Conservation (phyloP, 306 rosid species). For the Pterocarpus santalinus region DNA sequence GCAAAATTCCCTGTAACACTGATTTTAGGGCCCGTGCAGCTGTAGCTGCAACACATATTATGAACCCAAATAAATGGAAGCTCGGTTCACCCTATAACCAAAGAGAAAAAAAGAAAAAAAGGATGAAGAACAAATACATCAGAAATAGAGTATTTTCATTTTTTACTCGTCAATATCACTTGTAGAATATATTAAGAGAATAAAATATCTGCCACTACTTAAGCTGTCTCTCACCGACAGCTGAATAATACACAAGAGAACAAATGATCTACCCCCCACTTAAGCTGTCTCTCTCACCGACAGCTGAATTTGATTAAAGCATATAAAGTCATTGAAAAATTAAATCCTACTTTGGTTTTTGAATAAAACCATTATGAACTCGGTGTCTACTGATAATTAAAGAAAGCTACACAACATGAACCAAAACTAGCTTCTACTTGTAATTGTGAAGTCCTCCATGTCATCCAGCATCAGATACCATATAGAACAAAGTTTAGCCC, state of each 20-base stretch:
- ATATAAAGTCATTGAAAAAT: neutral
- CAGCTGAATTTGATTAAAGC: constrained; percentile 20
- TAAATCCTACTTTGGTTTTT: neutral
- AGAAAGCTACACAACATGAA: constrained; percentile 35
- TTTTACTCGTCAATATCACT: constrained; percentile 20
- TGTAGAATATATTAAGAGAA: constrained; percentile 26
- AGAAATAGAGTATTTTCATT: constrained; percentile 35
- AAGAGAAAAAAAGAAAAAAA: constrained; percentile 34
- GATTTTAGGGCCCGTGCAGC: constrained; percentile 98
- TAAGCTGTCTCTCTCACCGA: constrained; percentile 14
- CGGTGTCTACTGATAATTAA: neutral
- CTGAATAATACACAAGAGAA: neutral
- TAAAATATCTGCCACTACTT: constrained; percentile 21
- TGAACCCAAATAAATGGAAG: constrained; percentile 97
- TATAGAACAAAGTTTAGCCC: neutral
- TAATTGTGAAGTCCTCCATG: constrained; percentile 20
- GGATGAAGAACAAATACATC: constrained; percentile 9
- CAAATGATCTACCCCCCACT: constrained; percentile 2
- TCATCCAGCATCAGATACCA: constrained; percentile 12
- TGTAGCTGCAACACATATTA: constrained; percentile 91
- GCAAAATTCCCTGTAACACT: constrained; percentile 95
- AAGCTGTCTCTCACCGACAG: constrained; percentile 21
- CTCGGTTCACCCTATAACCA: constrained; percentile 93
- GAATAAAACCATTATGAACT: neutral
- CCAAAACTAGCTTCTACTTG: constrained; percentile 21